A percentile compares a stretch with the other conserved stretches of the same genome.
phyloP scores from a whole-genome alignment of 2,329 filamentous ascomycete species.

The Daldinia sp. region DNA sequence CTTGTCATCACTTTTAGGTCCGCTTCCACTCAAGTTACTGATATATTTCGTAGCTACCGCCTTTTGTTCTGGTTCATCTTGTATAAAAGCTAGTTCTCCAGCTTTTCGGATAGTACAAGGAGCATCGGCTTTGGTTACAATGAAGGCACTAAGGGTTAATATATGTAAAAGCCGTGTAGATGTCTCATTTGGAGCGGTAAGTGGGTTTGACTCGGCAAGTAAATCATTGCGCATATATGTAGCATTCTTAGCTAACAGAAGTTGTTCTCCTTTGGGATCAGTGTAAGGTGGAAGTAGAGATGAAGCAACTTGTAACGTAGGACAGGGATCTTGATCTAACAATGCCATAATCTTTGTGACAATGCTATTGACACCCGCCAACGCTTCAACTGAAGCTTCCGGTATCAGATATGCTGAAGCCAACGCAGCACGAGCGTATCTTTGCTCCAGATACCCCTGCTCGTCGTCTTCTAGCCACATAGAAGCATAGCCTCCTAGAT shows the following conservation, averaged over 20 bases:
- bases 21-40: constrained; percentile 57
- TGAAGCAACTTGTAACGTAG: constrained; percentile 59
- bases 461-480: constrained; percentile 68
- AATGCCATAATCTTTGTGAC: constrained; percentile 66
- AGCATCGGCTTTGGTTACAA: constrained; percentile 61
- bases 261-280: constrained; percentile 44
- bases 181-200: constrained; percentile 67
- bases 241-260: constrained; percentile 53
- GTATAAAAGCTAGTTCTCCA: constrained; percentile 70
- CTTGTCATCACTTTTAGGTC: constrained; percentile 67
- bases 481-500: constrained; percentile 67
- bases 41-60: constrained; percentile 67
- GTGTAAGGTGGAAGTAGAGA: constrained; percentile 55
- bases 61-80: constrained; percentile 71
- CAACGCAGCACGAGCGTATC: constrained; percentile 73
- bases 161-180: constrained; percentile 69
- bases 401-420: constrained; percentile 74
- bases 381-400: constrained; percentile 63
- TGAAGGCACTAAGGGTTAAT: constrained; percentile 67
- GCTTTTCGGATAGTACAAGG: constrained; percentile 61
- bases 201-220: constrained; percentile 65
- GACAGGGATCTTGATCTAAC: constrained; percentile 66
- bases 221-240: constrained; percentile 61
- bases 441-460: constrained; percentile 65
- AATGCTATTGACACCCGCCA: constrained; percentile 68